phyloP scores from a whole-genome alignment of 345 rosid species.

The Euphorbia pulcherrima region DNA sequence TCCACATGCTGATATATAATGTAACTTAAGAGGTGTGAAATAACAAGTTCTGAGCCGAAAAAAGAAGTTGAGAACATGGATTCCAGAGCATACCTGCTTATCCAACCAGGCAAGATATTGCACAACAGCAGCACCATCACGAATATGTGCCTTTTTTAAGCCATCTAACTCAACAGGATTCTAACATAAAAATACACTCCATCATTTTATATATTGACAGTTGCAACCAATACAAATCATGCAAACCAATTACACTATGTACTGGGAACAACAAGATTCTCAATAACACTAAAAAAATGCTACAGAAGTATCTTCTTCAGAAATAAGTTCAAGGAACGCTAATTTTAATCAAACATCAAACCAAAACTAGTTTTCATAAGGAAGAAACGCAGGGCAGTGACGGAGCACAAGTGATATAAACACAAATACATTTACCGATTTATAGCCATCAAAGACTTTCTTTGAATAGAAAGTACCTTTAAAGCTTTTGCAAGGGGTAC shows the following conservation, averaged over 20 bases:
- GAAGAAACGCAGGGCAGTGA: neutral
- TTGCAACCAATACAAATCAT: neutral
- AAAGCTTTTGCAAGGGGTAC: conserved; percentile 86
- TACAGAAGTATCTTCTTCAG: neutral
- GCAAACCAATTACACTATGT: neutral
- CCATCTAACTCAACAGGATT: conserved; percentile 90
- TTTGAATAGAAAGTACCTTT: conserved; percentile 46
- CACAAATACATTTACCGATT: neutral
- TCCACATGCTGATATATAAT: neutral
- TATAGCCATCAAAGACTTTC: neutral
- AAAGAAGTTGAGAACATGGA: neutral
- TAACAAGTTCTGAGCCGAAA: neutral
- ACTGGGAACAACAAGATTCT: neutral
- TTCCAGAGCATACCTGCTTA: conserved; percentile 48
- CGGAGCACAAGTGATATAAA: neutral
- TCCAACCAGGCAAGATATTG: conserved; percentile 93
- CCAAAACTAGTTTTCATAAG: neutral
- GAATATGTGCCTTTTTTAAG: conserved; percentile 74
- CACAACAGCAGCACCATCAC: conserved; percentile 99
- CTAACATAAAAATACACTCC: conserved; percentile 31
- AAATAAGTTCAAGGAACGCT: neutral
- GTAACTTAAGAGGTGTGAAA: neutral
- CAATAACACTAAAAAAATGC: neutral
- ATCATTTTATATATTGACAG: neutral
- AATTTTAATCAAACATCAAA: neutral